These are phyloP conservation scores for Coemansia sp. DNA, from an alignment of 371 early-diverging fungal species.

Conservation along the genomic window DNA sequence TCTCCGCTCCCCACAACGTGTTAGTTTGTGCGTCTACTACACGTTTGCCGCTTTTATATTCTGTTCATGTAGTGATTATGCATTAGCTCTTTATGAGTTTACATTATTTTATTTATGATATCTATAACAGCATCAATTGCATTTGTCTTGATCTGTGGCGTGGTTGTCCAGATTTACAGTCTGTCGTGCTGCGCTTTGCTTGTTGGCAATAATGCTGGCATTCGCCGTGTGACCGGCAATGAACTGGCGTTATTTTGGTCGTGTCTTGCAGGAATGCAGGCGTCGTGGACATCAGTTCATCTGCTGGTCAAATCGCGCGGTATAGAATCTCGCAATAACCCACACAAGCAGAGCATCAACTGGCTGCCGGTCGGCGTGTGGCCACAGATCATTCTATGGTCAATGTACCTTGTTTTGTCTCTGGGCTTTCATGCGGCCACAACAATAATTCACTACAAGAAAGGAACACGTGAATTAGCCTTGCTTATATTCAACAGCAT, in stretches of 20 bases:
- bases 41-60: neutral
- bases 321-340: neutral
- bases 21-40: neutral
- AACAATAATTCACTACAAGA: constrained; percentile 6
- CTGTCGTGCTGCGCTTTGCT: neutral
- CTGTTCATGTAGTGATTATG: too few relatives aligned
- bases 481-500: neutral
- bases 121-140: constrained; percentile 2
- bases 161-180: constrained; percentile 9
- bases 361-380: constrained; percentile 19
- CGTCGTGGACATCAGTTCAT: constrained; percentile 20
- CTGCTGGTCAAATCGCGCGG: constrained; percentile 7
- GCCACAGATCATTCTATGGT: constrained; percentile 20
- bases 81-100: too few relatives aligned
- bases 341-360: constrained; percentile 2
- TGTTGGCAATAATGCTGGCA: neutral
- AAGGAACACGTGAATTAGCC: neutral
- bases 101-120: neutral
- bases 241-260: constrained; percentile 22
- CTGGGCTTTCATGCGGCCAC: neutral
- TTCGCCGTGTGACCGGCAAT: constrained; percentile 16
- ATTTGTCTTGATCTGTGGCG: constrained; percentile 2
- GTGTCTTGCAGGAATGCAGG: constrained; percentile 2
- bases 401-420: neutral
- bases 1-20: neutral